phyloP scores from a whole-genome alignment of 1,284 basidiomycete genomes.

The Ganoderma leucocontextum region DNA sequence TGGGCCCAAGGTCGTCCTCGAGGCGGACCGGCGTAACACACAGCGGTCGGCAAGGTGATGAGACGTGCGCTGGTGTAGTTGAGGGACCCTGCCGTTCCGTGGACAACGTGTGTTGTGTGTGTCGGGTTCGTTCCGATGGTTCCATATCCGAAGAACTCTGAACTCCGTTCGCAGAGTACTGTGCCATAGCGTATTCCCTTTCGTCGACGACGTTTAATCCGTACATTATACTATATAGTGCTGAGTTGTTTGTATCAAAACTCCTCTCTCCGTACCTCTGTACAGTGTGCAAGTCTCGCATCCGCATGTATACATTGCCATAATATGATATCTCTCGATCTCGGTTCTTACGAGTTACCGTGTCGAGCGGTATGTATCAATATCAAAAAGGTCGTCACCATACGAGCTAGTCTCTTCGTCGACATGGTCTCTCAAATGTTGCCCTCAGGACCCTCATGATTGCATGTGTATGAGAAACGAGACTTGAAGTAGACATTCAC shows the following conservation, averaged over 20 bases:
- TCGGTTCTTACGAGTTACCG: no score
- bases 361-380: no score
- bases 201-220: no score
- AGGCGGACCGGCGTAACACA: conserved; percentile 49
- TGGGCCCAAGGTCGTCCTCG: conserved; percentile 74
- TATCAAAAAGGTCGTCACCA: no score
- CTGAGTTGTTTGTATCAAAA: not conserved
- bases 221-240: conserved; percentile 2
- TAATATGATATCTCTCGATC: not conserved
- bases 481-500: not conserved
- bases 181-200: no score
- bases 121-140: not conserved
- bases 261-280: not conserved
- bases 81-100: not conserved
- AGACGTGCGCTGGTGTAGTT: not conserved
- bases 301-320: not conserved
- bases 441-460: no score
- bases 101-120: not conserved
- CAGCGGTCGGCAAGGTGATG: conserved; percentile 14
- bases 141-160: not conserved
- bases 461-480: no score
- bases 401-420: no score
- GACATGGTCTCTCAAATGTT: no score
- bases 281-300: not conserved
- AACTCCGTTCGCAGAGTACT: not conserved